Conservation (phyloP, 2,329 filamentous ascomycete species). For the Talaromyces sp. region DNA sequence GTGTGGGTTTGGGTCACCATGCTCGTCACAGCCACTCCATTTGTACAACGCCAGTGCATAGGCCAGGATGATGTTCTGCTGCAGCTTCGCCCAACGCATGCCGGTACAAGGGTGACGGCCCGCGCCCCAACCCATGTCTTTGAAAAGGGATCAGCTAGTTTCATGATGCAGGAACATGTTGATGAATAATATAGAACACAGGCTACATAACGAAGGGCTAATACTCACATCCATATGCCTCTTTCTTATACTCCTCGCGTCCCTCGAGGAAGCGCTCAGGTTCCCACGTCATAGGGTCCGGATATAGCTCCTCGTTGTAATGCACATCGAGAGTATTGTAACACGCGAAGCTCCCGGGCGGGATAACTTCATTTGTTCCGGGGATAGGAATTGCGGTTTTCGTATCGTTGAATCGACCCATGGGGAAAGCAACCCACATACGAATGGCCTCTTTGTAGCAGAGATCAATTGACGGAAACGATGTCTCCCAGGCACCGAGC, state of each 20-base stretch:
- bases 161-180: neutral
- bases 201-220: neutral
- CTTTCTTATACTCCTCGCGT: constrained; percentile 4
- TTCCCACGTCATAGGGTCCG: constrained; percentile 4
- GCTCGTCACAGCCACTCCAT: constrained; percentile 2
- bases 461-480: constrained; percentile 2
- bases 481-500: constrained; percentile 6
- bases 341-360: neutral
- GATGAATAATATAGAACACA: neutral
- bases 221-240: constrained; percentile 6
- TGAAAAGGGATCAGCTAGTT: neutral
- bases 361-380: constrained; percentile 3
- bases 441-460: constrained; percentile 7
- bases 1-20: neutral
- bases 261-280: constrained; percentile 3
- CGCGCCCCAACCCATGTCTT: constrained; percentile 7
- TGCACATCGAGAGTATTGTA: constrained; percentile 5
- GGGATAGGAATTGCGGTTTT: neutral
- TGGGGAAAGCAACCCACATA: constrained; percentile 6
- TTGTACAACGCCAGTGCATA: constrained; percentile 6
- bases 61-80: constrained; percentile 6
- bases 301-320: constrained; percentile 4
- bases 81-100: constrained; percentile 8
- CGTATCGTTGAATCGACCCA: neutral
- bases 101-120: constrained; percentile 8